Evolutionary conservation across 257 asterid species (phyloP).

Genomic region (Lithospermum erythrorhizon): DNA sequence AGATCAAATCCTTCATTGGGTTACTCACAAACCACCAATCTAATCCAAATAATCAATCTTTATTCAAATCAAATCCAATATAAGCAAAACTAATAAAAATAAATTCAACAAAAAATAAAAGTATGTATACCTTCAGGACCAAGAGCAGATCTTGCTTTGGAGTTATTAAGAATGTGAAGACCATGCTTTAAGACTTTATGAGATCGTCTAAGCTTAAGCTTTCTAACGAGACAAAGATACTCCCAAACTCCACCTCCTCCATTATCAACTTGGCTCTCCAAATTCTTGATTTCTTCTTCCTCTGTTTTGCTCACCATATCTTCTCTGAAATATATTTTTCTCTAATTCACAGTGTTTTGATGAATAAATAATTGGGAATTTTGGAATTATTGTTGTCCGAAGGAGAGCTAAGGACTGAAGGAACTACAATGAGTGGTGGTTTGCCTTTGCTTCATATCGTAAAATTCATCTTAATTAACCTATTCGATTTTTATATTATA

Average conservation of each 20-base stretch:
- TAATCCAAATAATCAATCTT: background rate
- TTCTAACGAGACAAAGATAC: conserved; percentile 79
- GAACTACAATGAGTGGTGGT: too few relatives aligned
- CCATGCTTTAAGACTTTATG: conserved; percentile 73
- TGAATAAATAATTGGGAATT: too few relatives aligned
- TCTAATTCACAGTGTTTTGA: too few relatives aligned
- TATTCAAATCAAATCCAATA: too few relatives aligned
- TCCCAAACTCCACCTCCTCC: conserved; percentile 99
- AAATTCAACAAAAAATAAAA: background rate
- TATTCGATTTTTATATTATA: too few relatives aligned
- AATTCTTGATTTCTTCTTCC: conserved; percentile 66
- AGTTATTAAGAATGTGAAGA: conserved; percentile 47
- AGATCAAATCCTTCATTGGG: too few relatives aligned
- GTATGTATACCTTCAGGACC: conserved; percentile 62
- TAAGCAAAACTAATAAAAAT: too few relatives aligned
- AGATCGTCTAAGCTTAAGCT: conserved; percentile 88
- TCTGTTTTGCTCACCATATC: conserved; percentile 89
- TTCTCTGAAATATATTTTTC: background rate
- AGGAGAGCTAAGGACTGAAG: too few relatives aligned
- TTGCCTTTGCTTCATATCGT: too few relatives aligned
- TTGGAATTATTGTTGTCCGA: too few relatives aligned
- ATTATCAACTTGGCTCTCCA: conserved; percentile 89
- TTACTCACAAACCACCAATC: background rate
- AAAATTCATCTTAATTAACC: too few relatives aligned
- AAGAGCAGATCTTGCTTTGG: conserved; percentile 77